Evolutionary conservation across 306 rosid species (phyloP), one percentile per base, ranked within the genome.

Genomic region (Fragaria vesca): DNA sequence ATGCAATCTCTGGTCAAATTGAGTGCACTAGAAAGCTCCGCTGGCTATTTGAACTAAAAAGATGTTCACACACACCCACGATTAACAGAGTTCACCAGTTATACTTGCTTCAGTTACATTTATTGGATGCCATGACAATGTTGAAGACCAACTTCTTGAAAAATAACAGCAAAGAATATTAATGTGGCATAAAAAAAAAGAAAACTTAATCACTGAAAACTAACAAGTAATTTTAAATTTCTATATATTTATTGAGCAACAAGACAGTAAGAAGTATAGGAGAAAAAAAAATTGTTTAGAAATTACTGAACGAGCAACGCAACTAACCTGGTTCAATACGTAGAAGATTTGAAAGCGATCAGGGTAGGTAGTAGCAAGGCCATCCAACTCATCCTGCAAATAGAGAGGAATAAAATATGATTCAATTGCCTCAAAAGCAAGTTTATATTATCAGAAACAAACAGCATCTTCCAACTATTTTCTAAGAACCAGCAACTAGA

Each of bases 371-470:
- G 84, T 8, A 36, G 96, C 84, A 71, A 96, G 96, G 63, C 88
- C 83, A 30, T 93, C 94, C 83, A 96, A 83, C 84, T 91, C 99
- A 67, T 93, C 96, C 98, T 96, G 95, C 86, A 85, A 40, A 72
- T 17, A 47, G 40, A 72, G 28, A 51, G 18, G 73, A 38, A 73
- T 21, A 52, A 38, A 69, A 6, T 69, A 58, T 11, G 12, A 78
- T 73, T 32, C 51, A 34, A 47, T 66, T 52, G 58, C 76, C 75
- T 52, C 32, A 17, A 47, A 34, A 60, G 42, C 26, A 79, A 38
- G 55, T 34, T 42, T 43, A 75, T 36, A 69, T 24, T 6, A 26
- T 20, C 34, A 12, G 32, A 61, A 45, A 43, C 58, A 61, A 45
- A 60, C 13, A 61, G 30, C 70, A 60, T 60, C 70, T 28, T 45